Base-by-base conservation (phyloP, 2,329 filamentous ascomycete species). In the Rutstroemia sp. region DNA sequence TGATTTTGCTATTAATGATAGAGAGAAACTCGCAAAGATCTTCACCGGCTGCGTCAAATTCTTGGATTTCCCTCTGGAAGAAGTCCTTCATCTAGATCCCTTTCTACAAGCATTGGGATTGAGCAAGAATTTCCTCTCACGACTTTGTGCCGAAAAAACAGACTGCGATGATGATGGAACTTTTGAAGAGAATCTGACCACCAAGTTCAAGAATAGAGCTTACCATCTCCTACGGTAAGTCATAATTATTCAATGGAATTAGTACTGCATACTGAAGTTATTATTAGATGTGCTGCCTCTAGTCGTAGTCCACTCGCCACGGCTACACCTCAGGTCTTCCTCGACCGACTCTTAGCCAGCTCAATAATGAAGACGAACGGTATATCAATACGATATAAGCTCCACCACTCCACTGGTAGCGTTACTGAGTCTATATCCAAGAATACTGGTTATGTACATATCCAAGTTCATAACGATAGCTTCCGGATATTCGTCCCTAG, bases 51-150 rank as follows among this genome's bases (percentile, higher is more conserved):
- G 48, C 25, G 46, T 54, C 12, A 54, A 48, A 44, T 38, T 60
- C 16, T 23, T 58, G 17, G 58, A 56, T 41, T 60, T 57, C 46
- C 9, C 41, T 17, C 38, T 60, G 37, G 58, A 60, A 57, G 58
- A 60, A 47, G 46, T 58, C 4, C 45, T 5, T 23, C 37, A 57
- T 30, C 19, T 60, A 25, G 53, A 45, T 10, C 58, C 58, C n/a
- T 60, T 60, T 52, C 34, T 60, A 30, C 6, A 37, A 17, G 41
- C 52, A 6, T 23, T 60, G 25, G 52, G 27, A 14, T 25, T 60
- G 25, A 17, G 27, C 7, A 57, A n/a, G 9, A 60, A 57, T 38
- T 58, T 51, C 16, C 14, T 45, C 17, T 41, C 38, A 17, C 38
- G 14, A 41, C 14, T 41, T n/a, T 41, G 17, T 14, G n/a, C 38